phyloP scores from a whole-genome alignment of 331 rosid species.

The Erythrophleum ivorense region DNA sequence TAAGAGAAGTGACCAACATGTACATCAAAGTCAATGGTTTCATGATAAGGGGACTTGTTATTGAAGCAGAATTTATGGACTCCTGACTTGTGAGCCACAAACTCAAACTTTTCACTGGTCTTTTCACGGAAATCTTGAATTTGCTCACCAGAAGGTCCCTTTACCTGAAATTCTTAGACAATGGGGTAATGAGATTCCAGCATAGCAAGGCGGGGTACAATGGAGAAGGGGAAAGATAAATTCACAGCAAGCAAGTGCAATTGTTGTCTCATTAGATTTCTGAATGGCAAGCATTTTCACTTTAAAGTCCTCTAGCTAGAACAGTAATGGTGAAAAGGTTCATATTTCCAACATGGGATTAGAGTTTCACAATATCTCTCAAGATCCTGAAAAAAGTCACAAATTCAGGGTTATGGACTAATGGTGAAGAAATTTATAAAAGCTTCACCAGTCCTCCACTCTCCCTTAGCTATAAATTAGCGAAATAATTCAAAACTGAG shows the following conservation, averaged over 20 bases:
- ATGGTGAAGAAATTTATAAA: background rate
- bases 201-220: background rate
- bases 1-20: slow-evolving; percentile 80
- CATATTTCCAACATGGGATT: background rate
- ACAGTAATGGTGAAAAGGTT: background rate
- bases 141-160: slow-evolving; percentile 86
- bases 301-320: background rate
- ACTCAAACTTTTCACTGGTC: slow-evolving; percentile 63
- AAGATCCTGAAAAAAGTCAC: background rate
- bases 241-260: background rate
- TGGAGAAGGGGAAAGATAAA: slow-evolving; percentile 5
- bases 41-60: slow-evolving; percentile 83
- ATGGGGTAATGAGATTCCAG: slow-evolving; percentile 8
- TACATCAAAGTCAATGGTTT: slow-evolving; percentile 79
- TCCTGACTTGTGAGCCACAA: slow-evolving; percentile 66
- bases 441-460: background rate
- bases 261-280: slow-evolving; percentile 4
- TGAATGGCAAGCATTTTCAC: background rate
- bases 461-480: too few relatives aligned
- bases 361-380: background rate
- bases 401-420: background rate
- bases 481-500: background rate
- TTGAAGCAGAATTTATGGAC: slow-evolving; percentile 74
- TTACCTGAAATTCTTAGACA: slow-evolving; percentile 55
- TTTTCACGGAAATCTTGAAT: slow-evolving; percentile 69